Evolutionary conservation across 176 grass and related monocot species (phyloP).

Genomic region (Melocanna baccifera): DNA sequence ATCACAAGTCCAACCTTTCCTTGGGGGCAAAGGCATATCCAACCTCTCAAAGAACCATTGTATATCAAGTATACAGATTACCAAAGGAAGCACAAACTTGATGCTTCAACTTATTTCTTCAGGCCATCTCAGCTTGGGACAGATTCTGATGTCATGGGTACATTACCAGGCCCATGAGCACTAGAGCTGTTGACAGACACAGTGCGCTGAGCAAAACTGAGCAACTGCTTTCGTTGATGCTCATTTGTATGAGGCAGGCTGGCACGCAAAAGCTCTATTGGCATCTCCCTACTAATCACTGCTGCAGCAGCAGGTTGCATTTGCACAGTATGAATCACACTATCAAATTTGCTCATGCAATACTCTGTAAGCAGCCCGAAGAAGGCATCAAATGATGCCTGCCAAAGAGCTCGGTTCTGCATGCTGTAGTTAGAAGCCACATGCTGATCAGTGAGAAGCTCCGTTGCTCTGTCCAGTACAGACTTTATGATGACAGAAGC

Average conservation of each 20-base stretch:
- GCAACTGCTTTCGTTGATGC: conserved; percentile 55
- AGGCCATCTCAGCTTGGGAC: not conserved
- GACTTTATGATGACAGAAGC: conserved; percentile 74
- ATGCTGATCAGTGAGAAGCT: conserved; percentile 53
- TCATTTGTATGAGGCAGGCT: conserved; percentile 85
- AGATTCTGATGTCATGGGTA: conserved; percentile 26
- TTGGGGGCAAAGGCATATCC: not conserved
- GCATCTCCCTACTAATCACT: conserved; percentile 72
- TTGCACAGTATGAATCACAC: conserved; percentile 42
- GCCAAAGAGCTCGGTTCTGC: conserved; percentile 59
- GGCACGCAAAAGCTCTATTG: conserved; percentile 73
- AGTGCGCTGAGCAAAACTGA: conserved; percentile 68
- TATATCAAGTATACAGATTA: not conserved
- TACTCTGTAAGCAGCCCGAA: conserved; percentile 67
- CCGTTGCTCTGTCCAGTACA: conserved; percentile 64
- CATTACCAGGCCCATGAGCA: conserved; percentile 36
- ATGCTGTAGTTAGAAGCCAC: conserved; percentile 39
- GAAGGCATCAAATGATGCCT: conserved; percentile 78
- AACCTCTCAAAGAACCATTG: not conserved
- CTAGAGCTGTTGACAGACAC: conserved; percentile 42
- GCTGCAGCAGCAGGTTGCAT: conserved; percentile 31
- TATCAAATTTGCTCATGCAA: conserved; percentile 72
- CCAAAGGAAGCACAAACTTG: conserved; percentile 13
- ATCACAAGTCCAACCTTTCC: not conserved
- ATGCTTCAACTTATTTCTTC: conserved; percentile 29